These are phyloP conservation scores for Paramecium biaurelia DNA, from an alignment of 73 alveolate species.

Conservation along the genomic window DNA sequence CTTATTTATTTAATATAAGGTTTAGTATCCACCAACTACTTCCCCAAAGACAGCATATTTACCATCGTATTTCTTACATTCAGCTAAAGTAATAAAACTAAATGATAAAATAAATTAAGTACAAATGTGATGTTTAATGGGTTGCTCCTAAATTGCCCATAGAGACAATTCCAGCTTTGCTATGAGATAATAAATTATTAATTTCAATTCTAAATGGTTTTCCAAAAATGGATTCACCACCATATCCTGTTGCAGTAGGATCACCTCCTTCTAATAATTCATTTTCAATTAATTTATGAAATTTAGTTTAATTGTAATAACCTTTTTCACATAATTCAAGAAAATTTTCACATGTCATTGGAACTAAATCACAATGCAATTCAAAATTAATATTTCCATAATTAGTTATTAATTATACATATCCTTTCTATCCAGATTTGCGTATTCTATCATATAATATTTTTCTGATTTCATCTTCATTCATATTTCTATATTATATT, in stretches of 20 bases:
- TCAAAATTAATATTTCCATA: conserved; percentile 70
- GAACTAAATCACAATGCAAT: conserved; percentile 77
- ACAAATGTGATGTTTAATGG: conserved; percentile 89
- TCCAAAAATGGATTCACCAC: conserved; percentile 85
- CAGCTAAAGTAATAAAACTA: conserved; percentile 81
- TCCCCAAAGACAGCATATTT: conserved; percentile 90
- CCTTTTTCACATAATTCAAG: conserved; percentile 83
- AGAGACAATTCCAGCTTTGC: conserved; percentile 75
- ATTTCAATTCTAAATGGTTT: conserved; percentile 73
- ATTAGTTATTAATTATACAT: conserved; percentile 69
- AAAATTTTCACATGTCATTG: conserved; percentile 86
- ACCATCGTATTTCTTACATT: conserved; percentile 81
- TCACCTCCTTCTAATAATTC: conserved; percentile 93
- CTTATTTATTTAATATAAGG: conserved; percentile 68
- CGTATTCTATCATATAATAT: conserved; percentile 71
- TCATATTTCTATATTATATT: conserved; percentile 56
- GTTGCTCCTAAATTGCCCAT: conserved; percentile 92
- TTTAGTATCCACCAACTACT: conserved; percentile 69
- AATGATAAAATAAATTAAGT: conserved; percentile 59
- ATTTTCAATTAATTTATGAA: conserved; percentile 84
- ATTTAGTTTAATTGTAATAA: conserved; percentile 74
- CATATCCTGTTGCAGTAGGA: conserved; percentile 88
- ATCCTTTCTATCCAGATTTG: conserved; percentile 70
- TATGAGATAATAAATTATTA: conserved; percentile 72
- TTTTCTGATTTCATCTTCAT: conserved; percentile 72